These are phyloP conservation scores for Phaeomoniella chlamydospora DNA, from an alignment of 2,329 filamentous ascomycete species.

Conservation along the genomic window DNA sequence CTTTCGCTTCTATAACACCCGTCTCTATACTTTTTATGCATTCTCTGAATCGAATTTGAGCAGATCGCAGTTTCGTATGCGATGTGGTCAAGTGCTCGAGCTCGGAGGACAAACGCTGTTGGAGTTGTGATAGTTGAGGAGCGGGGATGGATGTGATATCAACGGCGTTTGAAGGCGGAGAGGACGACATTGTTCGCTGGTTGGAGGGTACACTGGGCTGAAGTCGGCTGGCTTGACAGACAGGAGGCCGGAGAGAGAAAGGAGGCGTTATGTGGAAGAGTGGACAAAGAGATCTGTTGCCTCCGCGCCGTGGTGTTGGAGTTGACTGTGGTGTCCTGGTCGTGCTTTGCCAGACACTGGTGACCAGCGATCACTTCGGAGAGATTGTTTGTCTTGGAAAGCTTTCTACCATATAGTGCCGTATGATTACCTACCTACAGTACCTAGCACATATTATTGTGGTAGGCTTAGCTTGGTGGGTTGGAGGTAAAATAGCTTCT, in stretches of 20 bases:
- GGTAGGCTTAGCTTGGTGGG: too few relatives aligned
- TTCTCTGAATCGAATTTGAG: conserved; percentile 83
- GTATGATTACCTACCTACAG: too few relatives aligned
- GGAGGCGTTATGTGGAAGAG: neutral
- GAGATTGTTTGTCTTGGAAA: too few relatives aligned
- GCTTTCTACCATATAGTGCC: too few relatives aligned
- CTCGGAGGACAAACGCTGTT: conserved; percentile 92
- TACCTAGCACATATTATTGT: too few relatives aligned
- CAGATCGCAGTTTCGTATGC: conserved; percentile 76
- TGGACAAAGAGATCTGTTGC: neutral
- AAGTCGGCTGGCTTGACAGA: conserved; percentile 1
- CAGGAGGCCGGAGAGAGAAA: conserved; percentile 11
- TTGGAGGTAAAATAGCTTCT: too few relatives aligned
- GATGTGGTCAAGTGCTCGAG: conserved; percentile 86
- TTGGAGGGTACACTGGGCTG: neutral
- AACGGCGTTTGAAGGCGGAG: conserved; percentile 24
- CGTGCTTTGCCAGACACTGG: too few relatives aligned
- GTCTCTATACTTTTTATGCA: conserved; percentile 64
- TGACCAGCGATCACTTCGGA: too few relatives aligned
- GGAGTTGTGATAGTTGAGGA: conserved; percentile 78
- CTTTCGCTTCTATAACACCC: conserved; percentile 27
- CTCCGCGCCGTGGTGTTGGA: too few relatives aligned
- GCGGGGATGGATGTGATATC: conserved; percentile 65
- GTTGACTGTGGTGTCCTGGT: too few relatives aligned
- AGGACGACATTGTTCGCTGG: neutral